Evolutionary conservation across 768 basidiomycete species (phyloP).

Genomic region (Boletus eberwhitei): DNA sequence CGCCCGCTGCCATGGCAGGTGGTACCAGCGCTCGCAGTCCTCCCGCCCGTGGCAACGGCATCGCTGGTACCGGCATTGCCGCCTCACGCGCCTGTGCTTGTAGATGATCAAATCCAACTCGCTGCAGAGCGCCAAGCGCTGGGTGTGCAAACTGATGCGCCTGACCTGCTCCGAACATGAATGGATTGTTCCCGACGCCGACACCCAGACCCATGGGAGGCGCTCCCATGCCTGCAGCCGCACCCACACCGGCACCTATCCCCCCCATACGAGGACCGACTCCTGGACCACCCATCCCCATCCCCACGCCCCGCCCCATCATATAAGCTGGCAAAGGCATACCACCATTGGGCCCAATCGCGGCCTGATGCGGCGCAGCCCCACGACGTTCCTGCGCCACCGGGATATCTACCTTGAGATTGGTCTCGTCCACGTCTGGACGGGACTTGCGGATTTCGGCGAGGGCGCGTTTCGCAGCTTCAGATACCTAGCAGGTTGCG

Average conservation of each 20-base stretch:
- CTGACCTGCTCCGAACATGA: slow-evolving; percentile 18
- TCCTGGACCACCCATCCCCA: neutral
- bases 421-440: slow-evolving; percentile 59
- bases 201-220: neutral
- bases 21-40: neutral
- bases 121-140: neutral
- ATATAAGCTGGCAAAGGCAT: neutral
- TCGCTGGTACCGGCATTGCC: neutral
- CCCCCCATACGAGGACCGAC: neutral
- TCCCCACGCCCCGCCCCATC: neutral
- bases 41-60: neutral
- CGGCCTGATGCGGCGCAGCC: neutral
- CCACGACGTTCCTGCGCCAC: slow-evolving; percentile 3
- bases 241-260: neutral
- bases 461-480: slow-evolving; percentile 63
- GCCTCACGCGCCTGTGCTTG: neutral
- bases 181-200: slow-evolving; percentile 1
- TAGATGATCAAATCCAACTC: neutral
- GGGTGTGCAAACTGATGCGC: slow-evolving; percentile 9
- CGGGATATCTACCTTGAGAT: slow-evolving; percentile 65
- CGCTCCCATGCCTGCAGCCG: slow-evolving; percentile 1
- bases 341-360: neutral
- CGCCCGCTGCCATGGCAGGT: slow-evolving; percentile 1
- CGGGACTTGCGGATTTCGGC: slow-evolving; percentile 56
- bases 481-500: slow-evolving; percentile 50